Evolutionary conservation across 257 asterid genomes (phyloP).

Genomic region (Eucommia ulmoides): DNA sequence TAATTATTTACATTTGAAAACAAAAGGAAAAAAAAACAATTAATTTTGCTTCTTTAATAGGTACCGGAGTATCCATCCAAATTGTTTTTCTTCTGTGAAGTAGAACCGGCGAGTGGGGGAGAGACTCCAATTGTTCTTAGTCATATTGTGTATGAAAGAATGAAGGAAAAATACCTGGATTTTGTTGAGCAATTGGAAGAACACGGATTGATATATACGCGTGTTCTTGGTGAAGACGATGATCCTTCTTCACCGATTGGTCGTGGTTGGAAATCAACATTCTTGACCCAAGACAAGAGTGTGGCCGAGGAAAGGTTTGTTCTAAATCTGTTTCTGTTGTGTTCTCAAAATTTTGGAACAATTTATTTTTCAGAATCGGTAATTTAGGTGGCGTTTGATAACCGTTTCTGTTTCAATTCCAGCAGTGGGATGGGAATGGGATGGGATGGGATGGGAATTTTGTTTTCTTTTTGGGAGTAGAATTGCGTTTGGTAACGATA

Average conservation of each 20-base stretch:
- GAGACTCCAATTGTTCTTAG: constrained; percentile 86
- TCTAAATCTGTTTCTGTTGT: constrained; percentile 2
- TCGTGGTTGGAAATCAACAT: constrained; percentile 87
- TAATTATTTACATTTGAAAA: too few relatives aligned
- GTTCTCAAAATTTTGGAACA: not conserved
- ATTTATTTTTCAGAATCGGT: not conserved
- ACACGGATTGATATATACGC: constrained; percentile 48
- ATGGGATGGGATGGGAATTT: too few relatives aligned
- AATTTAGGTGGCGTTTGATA: too few relatives aligned
- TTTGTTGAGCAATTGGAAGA: constrained; percentile 63
- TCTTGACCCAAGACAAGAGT: constrained; percentile 53
- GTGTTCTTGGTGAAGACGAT: constrained; percentile 70
- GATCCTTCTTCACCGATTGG: constrained; percentile 86
- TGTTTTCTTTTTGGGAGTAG: too few relatives aligned
- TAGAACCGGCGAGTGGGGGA: constrained; percentile 63
- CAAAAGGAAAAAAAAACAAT: too few relatives aligned
- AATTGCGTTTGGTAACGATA: too few relatives aligned
- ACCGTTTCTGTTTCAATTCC: too few relatives aligned
- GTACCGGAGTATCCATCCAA: constrained; percentile 76
- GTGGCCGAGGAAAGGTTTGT: constrained; percentile 79
- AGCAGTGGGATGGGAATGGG: too few relatives aligned
- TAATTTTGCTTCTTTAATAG: constrained; percentile 31
- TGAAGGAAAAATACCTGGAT: constrained; percentile 62
- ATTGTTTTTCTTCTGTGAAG: constrained; percentile 85
- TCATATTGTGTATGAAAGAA: constrained; percentile 53